Base-by-base conservation (phyloP, 371 early-diverging fungal species). In the Capillidium rhysosporum region DNA sequence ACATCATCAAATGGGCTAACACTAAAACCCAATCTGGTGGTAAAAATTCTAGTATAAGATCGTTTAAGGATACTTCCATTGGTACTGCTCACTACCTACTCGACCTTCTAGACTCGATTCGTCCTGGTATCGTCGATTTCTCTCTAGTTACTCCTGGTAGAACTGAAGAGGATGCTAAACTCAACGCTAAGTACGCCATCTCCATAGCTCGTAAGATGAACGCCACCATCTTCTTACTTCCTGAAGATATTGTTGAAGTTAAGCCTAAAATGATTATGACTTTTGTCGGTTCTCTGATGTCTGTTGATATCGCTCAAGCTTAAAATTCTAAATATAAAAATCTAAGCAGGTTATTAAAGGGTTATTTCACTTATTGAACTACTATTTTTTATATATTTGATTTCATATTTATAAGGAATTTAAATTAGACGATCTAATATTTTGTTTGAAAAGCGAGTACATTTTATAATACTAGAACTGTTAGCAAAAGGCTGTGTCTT, bases 191-290 rank as follows among this genome's bases (percentile, higher is more conserved):
- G 65, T 85, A 92, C 56, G 92, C 92, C 52, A 92, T 95, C 54
- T 92, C 92, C 10, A 87, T 94, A 70, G 96, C 96, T 9, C 82
- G 96, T 66, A 93, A 93, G 69, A 69, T 95, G 53, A 95, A 95
- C 30, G 94, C 96, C 18, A 90, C 93, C 39, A 92, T 95, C 61
- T 95, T 94, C 71, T 75, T 93, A 51, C 73, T 92, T 41, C 94
- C 94, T 9, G 94, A 95, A 69, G 94, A 95, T 71, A 93, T 95
- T 67, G 82, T 89, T 47, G 94, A 92, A 69, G 86, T 86, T 49
- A 78, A 86, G 67, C 72, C 84, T 58, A 89, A 86, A 71, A 87
- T 89, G 86, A 44, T 41, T 18, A 41, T 40, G 54, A 54, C 43
- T 43, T 54, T 41, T 23, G 26, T 54, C 26, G 54, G 51, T 23